Evolutionary conservation across 106 monocot genomes (phyloP).

Genomic region (Apostasia ramifera): DNA sequence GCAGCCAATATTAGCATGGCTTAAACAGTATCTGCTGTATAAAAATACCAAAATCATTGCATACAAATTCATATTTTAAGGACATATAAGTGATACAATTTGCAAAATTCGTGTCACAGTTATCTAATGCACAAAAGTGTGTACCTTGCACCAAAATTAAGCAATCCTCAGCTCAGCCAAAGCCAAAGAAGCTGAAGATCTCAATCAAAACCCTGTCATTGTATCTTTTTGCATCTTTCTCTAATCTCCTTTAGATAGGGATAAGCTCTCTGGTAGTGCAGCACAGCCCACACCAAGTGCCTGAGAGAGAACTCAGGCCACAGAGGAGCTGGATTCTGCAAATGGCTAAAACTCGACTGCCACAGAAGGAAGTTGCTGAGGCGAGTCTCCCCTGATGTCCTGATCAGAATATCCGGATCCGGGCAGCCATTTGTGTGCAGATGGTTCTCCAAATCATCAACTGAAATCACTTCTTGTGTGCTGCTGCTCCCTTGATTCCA

Average conservation of each 20-base stretch:
- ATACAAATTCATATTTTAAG: too few species aligned
- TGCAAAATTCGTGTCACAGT: too few species aligned
- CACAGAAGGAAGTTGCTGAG: conserved; percentile 51
- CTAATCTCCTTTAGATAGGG: conserved; percentile 20
- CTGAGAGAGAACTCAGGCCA: conserved; percentile 43
- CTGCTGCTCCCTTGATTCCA: background rate
- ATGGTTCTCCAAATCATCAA: conserved; percentile 30
- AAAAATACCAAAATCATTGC: too few species aligned
- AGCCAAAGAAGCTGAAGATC: too few species aligned
- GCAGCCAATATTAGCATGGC: too few species aligned
- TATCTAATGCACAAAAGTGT: too few species aligned
- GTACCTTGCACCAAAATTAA: too few species aligned
- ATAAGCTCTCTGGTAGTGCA: conserved; percentile 29
- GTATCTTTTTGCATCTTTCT: conserved; percentile 11
- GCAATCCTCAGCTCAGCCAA: too few species aligned
- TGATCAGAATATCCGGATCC: conserved; percentile 46
- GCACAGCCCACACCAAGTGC: conserved; percentile 37
- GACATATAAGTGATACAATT: too few species aligned
- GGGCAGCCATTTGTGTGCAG: conserved; percentile 24
- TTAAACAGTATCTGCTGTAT: too few species aligned
- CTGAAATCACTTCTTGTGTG: background rate
- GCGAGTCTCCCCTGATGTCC: conserved; percentile 25
- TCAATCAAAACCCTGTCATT: background rate
- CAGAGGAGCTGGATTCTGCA: conserved; percentile 20
- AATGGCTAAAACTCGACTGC: conserved; percentile 20